A percentile compares a stretch with the other conserved stretches of the same genome.
phyloP scores from a whole-genome alignment of 164 flowering plant species.

The Annona cherimola region DNA sequence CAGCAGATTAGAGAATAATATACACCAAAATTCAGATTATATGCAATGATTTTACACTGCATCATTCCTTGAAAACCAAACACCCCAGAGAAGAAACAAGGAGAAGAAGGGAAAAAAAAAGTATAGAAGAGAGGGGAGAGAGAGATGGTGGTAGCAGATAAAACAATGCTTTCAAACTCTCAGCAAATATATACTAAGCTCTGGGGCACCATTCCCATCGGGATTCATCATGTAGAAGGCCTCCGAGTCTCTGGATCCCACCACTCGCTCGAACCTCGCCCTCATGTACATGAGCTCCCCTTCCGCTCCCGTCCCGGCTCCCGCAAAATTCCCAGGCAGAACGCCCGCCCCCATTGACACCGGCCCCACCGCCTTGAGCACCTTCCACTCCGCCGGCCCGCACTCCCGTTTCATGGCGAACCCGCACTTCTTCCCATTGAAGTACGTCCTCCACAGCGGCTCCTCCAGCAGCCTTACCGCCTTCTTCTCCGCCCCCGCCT shows the following conservation, averaged over 20 bases:
- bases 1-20: neutral
- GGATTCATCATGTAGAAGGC: constrained; percentile 98
- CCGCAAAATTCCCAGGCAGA: constrained; percentile 52
- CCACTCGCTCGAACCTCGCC: constrained; percentile 89
- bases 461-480: constrained; percentile 55
- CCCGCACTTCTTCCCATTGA: constrained; percentile 89
- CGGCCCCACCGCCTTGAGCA: constrained; percentile 65
- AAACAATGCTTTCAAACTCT: constrained; percentile 39
- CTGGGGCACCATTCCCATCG: constrained; percentile 76
- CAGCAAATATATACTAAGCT: constrained; percentile 78
- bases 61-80: neutral
- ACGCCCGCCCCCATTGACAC: constrained; percentile 96
- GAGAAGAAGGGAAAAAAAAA: neutral
- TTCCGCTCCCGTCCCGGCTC: constrained; percentile 35
- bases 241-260: constrained; percentile 82
- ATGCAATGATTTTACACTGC: neutral
- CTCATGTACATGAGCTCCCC: constrained; percentile 98
- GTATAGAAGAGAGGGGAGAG: neutral
- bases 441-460: constrained; percentile 75
- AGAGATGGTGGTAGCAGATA: too few relatives aligned
- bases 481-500: constrained; percentile 26
- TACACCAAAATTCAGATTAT: neutral
- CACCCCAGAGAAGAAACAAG: neutral
- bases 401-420: constrained; percentile 59
- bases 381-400: constrained; percentile 61